Evolutionary conservation across 2,329 filamentous ascomycete species (phyloP).

Genomic region (Calonectria ilicicola): DNA sequence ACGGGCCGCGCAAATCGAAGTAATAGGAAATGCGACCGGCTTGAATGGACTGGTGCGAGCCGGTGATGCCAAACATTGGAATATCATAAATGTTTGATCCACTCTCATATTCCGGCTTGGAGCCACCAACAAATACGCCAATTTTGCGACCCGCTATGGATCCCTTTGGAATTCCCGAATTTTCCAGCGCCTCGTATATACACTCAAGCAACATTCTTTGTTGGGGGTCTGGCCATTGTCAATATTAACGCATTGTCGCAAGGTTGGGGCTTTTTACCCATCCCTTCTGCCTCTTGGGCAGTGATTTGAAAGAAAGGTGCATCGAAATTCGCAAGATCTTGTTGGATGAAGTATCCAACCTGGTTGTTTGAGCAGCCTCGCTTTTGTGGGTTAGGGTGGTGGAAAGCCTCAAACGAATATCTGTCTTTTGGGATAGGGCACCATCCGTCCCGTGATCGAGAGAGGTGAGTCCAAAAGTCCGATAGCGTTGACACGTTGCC

Average conservation of each 20-base stretch:
- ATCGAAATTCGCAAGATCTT: slow-evolving; percentile 61
- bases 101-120: slow-evolving; percentile 61
- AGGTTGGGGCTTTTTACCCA: slow-evolving; percentile 46
- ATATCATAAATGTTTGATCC: slow-evolving; percentile 59
- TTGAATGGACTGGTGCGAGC: slow-evolving; percentile 63
- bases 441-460: slow-evolving; percentile 55
- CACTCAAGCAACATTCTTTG: slow-evolving; percentile 65
- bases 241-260: not conserved
- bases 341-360: slow-evolving; percentile 57
- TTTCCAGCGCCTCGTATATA: slow-evolving; percentile 66
- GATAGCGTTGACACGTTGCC: slow-evolving; percentile 55
- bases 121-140: slow-evolving; percentile 62
- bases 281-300: slow-evolving; percentile 61
- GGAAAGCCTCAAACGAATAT: slow-evolving; percentile 57
- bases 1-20: slow-evolving; percentile 49
- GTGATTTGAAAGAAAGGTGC: slow-evolving; percentile 66
- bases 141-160: slow-evolving; percentile 59
- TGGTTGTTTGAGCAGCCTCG: slow-evolving; percentile 52
- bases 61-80: slow-evolving; percentile 64
- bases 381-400: slow-evolving; percentile 58
- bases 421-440: slow-evolving; percentile 57
- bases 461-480: slow-evolving; percentile 59
- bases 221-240: slow-evolving; percentile 58
- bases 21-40: slow-evolving; percentile 55
- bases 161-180: slow-evolving; percentile 62